Conservation (phyloP, 768 basidiomycete genomes). For the Auriscalpium orientale region DNA sequence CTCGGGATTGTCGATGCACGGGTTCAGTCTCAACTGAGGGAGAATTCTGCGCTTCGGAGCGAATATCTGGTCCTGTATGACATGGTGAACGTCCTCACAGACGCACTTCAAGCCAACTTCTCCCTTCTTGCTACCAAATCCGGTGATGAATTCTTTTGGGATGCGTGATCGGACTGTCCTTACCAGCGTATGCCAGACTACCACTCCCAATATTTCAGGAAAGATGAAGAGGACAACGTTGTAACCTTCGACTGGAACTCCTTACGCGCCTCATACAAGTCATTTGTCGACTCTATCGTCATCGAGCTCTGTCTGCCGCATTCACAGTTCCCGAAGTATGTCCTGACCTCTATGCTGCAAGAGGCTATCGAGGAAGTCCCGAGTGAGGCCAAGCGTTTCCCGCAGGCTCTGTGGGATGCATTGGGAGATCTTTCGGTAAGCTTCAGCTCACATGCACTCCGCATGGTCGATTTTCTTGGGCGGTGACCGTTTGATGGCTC, state of each 20-base stretch:
- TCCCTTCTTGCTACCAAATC: constrained; percentile 63
- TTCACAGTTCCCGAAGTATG: constrained; percentile 55
- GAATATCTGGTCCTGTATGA: constrained; percentile 61
- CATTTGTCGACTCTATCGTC: constrained; percentile 78
- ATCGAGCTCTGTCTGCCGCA: constrained; percentile 75
- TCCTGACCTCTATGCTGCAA: constrained; percentile 59
- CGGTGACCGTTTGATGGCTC: no score
- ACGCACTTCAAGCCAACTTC: constrained; percentile 57
- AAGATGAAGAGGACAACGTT: constrained; percentile 38
- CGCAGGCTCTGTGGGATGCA: constrained; percentile 74
- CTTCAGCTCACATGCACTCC: constrained; percentile 7
- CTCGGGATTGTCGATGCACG: constrained; percentile 47
- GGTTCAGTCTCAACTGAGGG: constrained; percentile 46
- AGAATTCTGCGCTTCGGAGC: constrained; percentile 41
- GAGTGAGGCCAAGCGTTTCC: constrained; percentile 65
- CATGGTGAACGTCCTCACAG: constrained; percentile 50
- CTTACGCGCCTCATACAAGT: constrained; percentile 57
- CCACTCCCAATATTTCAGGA: constrained; percentile 65
- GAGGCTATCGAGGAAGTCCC: constrained; percentile 72
- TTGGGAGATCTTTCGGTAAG: constrained; percentile 73
- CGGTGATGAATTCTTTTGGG: constrained; percentile 36
- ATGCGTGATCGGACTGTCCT: no score
- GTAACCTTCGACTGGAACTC: constrained; percentile 60
- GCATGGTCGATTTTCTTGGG: no score
- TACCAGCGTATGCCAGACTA: constrained; percentile 39